phyloP scores from a whole-genome alignment of 2,329 filamentous ascomycete genomes.

The Aspergillus sp. region DNA sequence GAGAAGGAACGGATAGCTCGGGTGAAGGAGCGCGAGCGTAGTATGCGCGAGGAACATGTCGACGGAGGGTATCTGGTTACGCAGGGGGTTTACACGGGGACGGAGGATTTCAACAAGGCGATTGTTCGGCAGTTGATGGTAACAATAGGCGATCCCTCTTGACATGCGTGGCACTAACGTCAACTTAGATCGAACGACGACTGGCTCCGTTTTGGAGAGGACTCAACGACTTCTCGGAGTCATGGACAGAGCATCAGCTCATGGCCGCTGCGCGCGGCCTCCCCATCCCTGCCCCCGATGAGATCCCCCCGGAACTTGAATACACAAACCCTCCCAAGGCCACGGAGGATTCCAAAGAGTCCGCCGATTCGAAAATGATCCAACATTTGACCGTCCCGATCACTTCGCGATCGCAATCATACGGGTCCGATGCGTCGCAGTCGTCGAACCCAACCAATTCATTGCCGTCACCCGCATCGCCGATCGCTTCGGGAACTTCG shows the following conservation, averaged over 20 bases:
- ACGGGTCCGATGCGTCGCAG: conserved; percentile 70
- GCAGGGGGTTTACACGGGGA: conserved; percentile 85
- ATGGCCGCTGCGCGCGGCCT: conserved; percentile 83
- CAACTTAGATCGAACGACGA: conserved; percentile 77
- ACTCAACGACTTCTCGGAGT: conserved; percentile 80
- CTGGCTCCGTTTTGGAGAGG: conserved; percentile 96
- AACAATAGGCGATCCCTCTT: conserved; percentile 20
- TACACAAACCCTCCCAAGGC: conserved; percentile 51
- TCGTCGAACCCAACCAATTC: conserved; percentile 63
- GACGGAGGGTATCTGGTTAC: conserved; percentile 95
- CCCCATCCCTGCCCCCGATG: conserved; percentile 78
- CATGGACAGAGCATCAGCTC: conserved; percentile 94
- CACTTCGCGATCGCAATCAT: conserved; percentile 71
- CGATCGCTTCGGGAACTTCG: conserved; percentile 51
- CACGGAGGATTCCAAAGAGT: conserved; percentile 44
- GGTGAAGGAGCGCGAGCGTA: conserved; percentile 82
- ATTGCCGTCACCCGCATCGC: conserved; percentile 57
- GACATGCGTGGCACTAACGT: conserved; percentile 17
- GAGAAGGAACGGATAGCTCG: conserved; percentile 77
- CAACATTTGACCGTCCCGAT: conserved; percentile 79
- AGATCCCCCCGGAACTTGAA: conserved; percentile 70
- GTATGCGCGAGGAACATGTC: conserved; percentile 85
- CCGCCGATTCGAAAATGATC: conserved; percentile 58
- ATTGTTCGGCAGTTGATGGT: conserved; percentile 90
- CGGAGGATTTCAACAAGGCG: conserved; percentile 89